Evolutionary conservation across 202 grass and related monocot species (phyloP).

Genomic region (Brachypodium distachyon): DNA sequence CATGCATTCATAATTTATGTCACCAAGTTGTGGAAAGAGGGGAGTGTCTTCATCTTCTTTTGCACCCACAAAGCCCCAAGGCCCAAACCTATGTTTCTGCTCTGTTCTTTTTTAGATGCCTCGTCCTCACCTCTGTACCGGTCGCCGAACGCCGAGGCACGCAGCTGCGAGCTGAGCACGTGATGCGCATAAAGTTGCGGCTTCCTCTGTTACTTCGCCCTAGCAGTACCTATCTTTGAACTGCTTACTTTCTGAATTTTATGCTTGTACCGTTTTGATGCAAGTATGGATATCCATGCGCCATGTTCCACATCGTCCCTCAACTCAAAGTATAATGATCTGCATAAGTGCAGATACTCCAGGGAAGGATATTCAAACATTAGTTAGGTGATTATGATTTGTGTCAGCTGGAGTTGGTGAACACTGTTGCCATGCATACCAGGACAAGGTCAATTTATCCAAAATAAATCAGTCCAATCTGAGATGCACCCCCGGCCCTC

Average conservation of each 20-base stretch:
- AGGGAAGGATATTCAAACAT: not conserved
- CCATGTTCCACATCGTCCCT: not conserved
- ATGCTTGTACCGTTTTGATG: not conserved
- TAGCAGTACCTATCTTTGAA: not conserved
- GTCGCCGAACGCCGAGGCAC: not conserved
- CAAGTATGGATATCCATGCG: not conserved
- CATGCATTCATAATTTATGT: no score
- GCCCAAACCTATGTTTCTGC: not conserved
- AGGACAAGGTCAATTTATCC: not conserved
- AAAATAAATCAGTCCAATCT: not conserved
- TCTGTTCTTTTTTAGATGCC: not conserved
- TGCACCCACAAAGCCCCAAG: not conserved
- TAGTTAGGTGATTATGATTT: not conserved
- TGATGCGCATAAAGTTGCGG: not conserved
- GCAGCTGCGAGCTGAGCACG: not conserved
- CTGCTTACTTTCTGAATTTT: not conserved
- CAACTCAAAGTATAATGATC: no score
- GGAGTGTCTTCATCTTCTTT: no score
- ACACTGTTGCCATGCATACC: not conserved
- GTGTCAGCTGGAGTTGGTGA: not conserved
- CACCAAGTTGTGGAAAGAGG: no score
- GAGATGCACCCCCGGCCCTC: not conserved
- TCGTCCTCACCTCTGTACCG: not conserved
- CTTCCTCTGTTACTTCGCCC: not conserved
- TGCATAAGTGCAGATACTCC: not conserved